Percentiles rank a stretch among this genome's conserved stretches.
Evolutionary conservation across 768 basidiomycete genomes (phyloP).

Genomic region (Boletus tomentosulus): DNA sequence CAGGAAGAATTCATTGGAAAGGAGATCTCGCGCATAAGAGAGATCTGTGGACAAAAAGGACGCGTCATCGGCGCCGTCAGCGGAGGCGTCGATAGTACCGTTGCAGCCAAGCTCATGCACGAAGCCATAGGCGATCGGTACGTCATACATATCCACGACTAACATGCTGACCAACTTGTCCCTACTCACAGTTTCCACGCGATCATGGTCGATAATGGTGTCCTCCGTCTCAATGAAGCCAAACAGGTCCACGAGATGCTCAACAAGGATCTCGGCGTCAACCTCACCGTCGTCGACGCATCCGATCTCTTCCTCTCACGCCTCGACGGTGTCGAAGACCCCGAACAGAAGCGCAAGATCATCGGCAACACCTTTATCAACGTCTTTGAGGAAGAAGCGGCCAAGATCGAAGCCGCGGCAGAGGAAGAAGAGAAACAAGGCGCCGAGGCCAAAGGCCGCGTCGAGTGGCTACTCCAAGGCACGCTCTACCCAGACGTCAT

Average conservation of each 20-base stretch:
- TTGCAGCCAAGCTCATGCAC: conserved; percentile 99
- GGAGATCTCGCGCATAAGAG: conserved; percentile 88
- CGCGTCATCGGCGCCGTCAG: conserved; percentile 98
- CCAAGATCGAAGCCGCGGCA: conserved; percentile 79
- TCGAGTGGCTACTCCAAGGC: conserved; percentile 97
- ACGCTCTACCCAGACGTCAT: conserved; percentile 99
- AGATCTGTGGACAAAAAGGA: conserved; percentile 90
- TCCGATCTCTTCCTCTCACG: conserved; percentile 88
- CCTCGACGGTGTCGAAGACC: conserved; percentile 90
- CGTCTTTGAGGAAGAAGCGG: conserved; percentile 92
- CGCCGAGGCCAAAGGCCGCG: conserved; percentile 76
- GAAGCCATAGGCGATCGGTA: conserved; percentile 98
- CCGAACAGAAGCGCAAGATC: conserved; percentile 95
- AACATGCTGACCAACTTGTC: background rate
- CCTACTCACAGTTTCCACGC: conserved; percentile 77
- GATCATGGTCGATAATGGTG: conserved; percentile 99
- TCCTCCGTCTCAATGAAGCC: conserved; percentile 88
- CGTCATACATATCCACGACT: conserved; percentile 9
- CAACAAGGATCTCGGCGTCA: conserved; percentile 89
- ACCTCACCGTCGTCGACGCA: conserved; percentile 93
- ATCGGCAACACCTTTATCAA: conserved; percentile 99
- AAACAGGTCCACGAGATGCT: conserved; percentile 91
- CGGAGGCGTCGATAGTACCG: conserved; percentile 96
- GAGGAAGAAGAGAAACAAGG: conserved; percentile 69
- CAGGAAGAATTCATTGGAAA: conserved; percentile 98